Base-by-base conservation (phyloP, 225 moss, liverwort and hornwort species). In the Physcomitrellopsis africana region DNA sequence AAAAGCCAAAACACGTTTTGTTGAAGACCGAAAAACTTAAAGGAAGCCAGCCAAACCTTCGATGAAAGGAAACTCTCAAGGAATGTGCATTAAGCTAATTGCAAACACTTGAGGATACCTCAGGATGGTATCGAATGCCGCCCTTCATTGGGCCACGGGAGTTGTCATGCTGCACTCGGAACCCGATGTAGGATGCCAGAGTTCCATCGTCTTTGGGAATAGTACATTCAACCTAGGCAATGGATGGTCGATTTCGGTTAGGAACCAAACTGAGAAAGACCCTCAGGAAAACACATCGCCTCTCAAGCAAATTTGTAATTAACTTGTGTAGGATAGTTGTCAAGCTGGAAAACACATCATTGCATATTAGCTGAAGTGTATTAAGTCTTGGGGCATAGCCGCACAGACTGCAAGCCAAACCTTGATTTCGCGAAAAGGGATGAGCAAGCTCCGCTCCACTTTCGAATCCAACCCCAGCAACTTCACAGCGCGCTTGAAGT, bases 151-250 rank as follows among this genome's bases (percentile, higher is more conserved):
- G 97, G 18, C 97, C 97, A 2, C 94, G 88, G 41, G 94, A 27
- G 72, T 97, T 97, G 73, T 97, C 97, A 58, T 97, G 97, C 67
- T 97, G 97, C 55, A 97, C 91, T 56, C 97, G 84, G 76, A 97
- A 97, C 17, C 97, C 97, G 47, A 97, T 92, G 76, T 72, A 97
- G 46, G 92, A 93, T 42, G 78, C 90, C 70, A 97, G 72, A 16
- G 90, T 90, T 63, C 97, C 97, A 69, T 97, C 94, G 82, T 97
- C 97, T 83, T 97, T 97, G 8, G 94, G 94, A 76, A 97, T 93
- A 20, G 97, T 94, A 60, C 97, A 97, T 73, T 97, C 97, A 59
- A 97, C 97, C 94, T 97, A 53, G 71, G 82, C 53, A 70, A 62
- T 23, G n/a, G 68, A 11, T 11, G 8, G 60, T 43, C 26, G 12